Evolutionary conservation across 768 basidiomycete genomes (phyloP).

Genomic region (Leucogyrophana mollusca): DNA sequence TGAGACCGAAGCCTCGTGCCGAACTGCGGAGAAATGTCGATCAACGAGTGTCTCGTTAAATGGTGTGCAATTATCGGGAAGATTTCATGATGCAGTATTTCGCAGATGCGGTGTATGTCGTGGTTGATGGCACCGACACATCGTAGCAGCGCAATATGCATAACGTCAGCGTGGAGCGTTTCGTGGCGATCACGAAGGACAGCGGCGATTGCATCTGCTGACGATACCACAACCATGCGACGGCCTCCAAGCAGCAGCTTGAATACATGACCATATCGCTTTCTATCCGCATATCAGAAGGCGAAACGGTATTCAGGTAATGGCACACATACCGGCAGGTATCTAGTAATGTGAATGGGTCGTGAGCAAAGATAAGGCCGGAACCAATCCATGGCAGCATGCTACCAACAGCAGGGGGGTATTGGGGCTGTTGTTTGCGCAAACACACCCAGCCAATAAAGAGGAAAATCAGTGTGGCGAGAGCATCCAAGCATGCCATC

Average conservation of each 20-base stretch:
- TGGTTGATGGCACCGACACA: conserved; percentile 11
- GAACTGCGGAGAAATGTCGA: conserved; percentile 10
- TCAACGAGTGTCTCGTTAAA: conserved; percentile 12
- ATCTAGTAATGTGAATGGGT: conserved; percentile 13
- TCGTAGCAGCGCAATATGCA: conserved; percentile 10
- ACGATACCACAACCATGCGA: conserved; percentile 14
- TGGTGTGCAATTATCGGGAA: conserved; percentile 20
- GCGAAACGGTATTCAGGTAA: conserved; percentile 4
- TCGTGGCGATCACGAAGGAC: conserved; percentile 5
- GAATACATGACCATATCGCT: conserved; percentile 13
- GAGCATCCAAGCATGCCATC: no score
- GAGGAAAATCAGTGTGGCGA: no score
- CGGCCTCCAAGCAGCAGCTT: conserved; percentile 17
- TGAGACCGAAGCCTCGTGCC: conserved; percentile 3
- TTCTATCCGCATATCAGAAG: conserved; percentile 6
- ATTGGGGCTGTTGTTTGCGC: no score
- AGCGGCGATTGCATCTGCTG: conserved; percentile 10
- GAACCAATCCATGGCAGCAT: conserved; percentile 16
- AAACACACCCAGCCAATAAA: no score
- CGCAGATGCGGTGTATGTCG: conserved; percentile 9
- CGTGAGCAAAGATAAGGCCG: conserved; percentile 11
- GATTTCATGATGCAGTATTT: conserved; percentile 16
- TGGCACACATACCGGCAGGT: conserved; percentile 16
- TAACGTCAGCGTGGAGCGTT: conserved; percentile 10
- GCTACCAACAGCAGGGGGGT: conserved; percentile 9